Percentiles rank a stretch among this genome's conserved stretches.
Conservation (phyloP, 192 early-diverging fungal species). For the Coemansia sp. region DNA sequence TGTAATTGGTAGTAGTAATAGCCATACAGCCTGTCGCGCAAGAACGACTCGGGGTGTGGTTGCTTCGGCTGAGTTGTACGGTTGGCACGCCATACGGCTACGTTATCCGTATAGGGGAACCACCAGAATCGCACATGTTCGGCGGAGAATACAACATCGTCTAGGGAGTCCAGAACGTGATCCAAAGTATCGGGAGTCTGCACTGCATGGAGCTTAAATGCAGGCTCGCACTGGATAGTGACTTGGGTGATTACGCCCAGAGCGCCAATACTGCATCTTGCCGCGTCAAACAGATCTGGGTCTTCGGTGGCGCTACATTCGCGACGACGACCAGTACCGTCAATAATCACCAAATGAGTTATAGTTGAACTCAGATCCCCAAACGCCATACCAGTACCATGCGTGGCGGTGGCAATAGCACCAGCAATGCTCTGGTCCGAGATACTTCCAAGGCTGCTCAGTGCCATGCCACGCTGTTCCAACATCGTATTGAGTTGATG, state of each 20-base stretch:
- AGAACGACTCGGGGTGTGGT: slow-evolving; percentile 11
- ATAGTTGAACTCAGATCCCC: slow-evolving; percentile 61
- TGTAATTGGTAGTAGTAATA: slow-evolving; percentile 13
- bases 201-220: slow-evolving; percentile 65
- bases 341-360: slow-evolving; percentile 60
- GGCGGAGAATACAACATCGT: slow-evolving; percentile 57
- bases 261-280: slow-evolving; percentile 66
- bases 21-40: slow-evolving; percentile 18
- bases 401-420: slow-evolving; percentile 70
- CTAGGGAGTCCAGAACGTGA: slow-evolving; percentile 56
- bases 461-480: slow-evolving; percentile 57
- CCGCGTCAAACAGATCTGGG: slow-evolving; percentile 63
- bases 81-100: slow-evolving; percentile 68
- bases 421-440: slow-evolving; percentile 76
- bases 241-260: slow-evolving; percentile 69
- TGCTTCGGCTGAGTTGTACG: slow-evolving; percentile 49
- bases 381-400: slow-evolving; percentile 68
- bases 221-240: slow-evolving; percentile 65
- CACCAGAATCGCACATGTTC: slow-evolving; percentile 80
- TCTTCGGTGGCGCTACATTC: slow-evolving; percentile 55
- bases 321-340: slow-evolving; percentile 51
- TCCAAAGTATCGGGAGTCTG: slow-evolving; percentile 63
- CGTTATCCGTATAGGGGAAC: slow-evolving; percentile 73
- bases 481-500: slow-evolving; percentile 61
- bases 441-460: slow-evolving; percentile 72